Base-by-base conservation (phyloP, 805 yeast species). In the Metschnikowia shivogae region DNA sequence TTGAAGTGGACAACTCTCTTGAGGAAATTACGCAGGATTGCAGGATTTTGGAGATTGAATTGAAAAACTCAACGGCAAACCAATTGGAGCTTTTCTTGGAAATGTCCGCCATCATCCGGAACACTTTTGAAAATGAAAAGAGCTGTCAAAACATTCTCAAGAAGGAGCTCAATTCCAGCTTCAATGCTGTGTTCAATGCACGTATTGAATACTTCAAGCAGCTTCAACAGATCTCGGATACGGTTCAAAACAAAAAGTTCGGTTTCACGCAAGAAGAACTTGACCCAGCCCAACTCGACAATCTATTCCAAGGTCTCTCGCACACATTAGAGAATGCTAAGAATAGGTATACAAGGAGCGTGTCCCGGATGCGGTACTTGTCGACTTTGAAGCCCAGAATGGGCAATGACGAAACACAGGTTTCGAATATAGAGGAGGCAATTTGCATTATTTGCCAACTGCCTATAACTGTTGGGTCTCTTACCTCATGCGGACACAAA, bases 401-500 rank as follows among this genome's bases (percentile, higher is more conserved):
- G 26, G 42, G 31, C 36, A 38, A 26, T 46, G 41, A 28, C 34
- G 45, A 14, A 44, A 41, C 14, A 13, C n/a, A 44, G 47, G 29
- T 10, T 10, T 6, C 22, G 8, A 14, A 34, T 42, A n/a, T 44
- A 35, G 74, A 73, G 6, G 78, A 72, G 8, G 60, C 73, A 43
- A 63, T 74, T 14, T 93, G 99, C 63, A 76, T 82, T 28, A 90
- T 93, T 48, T 93, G 99, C 61, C 78, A 85, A 17, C 74, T 81
- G 4, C 60, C 77, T 1, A 87, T 89, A 40, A 70, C 77, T 3
- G 71, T 81, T 33, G 99, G 99, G 0, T 76, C 93, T 0, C 68
- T 93, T 45, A 84, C 96, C 0, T 81, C 81, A 8, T 93, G 99
- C 73, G 98, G 98, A 0, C 99, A 93, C 64, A 82, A 81, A 54